phyloP scores from a whole-genome alignment of 345 rosid genomes.

The Laguncularia racemosa region DNA sequence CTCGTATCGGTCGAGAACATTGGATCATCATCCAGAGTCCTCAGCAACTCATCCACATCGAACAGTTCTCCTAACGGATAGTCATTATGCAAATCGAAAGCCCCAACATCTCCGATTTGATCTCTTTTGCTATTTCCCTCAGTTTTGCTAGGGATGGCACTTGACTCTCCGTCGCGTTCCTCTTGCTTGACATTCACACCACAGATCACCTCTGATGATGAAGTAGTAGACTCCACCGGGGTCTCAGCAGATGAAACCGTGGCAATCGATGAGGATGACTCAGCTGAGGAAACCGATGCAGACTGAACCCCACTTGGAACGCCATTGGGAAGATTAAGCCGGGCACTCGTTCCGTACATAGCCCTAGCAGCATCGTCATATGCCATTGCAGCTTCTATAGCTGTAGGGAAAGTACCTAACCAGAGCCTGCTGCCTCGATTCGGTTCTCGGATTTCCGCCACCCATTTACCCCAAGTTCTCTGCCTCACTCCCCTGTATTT shows the following conservation, averaged over 20 bases:
- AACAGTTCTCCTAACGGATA: constrained; percentile 37
- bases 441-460: constrained; percentile 86
- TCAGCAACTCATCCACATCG: constrained; percentile 50
- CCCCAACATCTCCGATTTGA: constrained; percentile 4
- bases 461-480: constrained; percentile 95
- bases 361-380: constrained; percentile 76
- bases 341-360: constrained; percentile 56
- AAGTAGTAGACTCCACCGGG: background rate
- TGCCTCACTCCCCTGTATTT: constrained; percentile 80
- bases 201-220: background rate
- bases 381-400: constrained; percentile 70
- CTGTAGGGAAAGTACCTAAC: constrained; percentile 77
- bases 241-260: constrained; percentile 5
- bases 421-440: constrained; percentile 53
- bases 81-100: constrained; percentile 20
- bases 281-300: constrained; percentile 15
- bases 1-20: constrained; percentile 1
- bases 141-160: background rate
- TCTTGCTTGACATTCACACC: background rate
- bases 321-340: constrained; percentile 43
- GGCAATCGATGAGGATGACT: constrained; percentile 19
- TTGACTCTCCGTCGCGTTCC: constrained; percentile 5
- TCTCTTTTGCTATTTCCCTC: constrained; percentile 2
- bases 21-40: constrained; percentile 19
- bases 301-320: constrained; percentile 12